A percentile compares a stretch with the other conserved stretches of the same genome.
Conservation (phyloP, 106 monocot species). For the Apostasia ramifera region DNA sequence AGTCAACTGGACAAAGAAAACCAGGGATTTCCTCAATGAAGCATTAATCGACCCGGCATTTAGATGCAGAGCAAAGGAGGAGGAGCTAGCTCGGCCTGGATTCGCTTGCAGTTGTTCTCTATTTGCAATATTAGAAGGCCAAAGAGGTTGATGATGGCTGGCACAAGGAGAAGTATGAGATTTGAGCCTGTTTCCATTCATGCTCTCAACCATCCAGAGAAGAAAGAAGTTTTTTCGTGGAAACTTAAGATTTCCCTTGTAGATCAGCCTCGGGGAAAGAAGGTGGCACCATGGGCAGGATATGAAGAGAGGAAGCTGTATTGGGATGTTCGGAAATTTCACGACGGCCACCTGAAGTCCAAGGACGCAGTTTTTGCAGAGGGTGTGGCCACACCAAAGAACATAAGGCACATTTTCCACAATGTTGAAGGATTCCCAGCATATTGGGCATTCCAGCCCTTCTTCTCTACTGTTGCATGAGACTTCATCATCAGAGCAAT, state of each 20-base stretch:
- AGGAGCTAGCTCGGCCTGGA: no score
- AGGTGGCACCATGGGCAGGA: slow-evolving; percentile 17
- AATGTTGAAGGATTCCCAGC: slow-evolving; percentile 20
- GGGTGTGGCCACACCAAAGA: slow-evolving; percentile 19
- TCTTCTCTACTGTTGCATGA: slow-evolving; percentile 6
- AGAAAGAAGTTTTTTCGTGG: slow-evolving; percentile 16
- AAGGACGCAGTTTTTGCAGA: slow-evolving; percentile 20
- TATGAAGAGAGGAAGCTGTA: slow-evolving; percentile 16
- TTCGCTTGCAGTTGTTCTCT: no score
- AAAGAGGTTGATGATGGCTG: no score
- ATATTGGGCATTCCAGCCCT: slow-evolving; percentile 5
- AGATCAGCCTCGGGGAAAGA: slow-evolving; percentile 9
- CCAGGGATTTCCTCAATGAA: slow-evolving; percentile 30
- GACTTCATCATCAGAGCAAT: slow-evolving; percentile 18
- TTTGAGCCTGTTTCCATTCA: slow-evolving; percentile 5
- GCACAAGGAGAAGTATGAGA: neutral
- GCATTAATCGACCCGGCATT: slow-evolving; percentile 24
- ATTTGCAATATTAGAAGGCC: no score
- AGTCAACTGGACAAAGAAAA: slow-evolving; percentile 34
- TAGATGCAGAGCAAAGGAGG: neutral
- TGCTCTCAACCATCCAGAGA: slow-evolving; percentile 22
- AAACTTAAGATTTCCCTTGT: slow-evolving; percentile 20
- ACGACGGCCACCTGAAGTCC: slow-evolving; percentile 12
- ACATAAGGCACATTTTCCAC: slow-evolving; percentile 21
- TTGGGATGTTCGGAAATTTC: slow-evolving; percentile 11